Evolutionary conservation across 164 flowering plant species (phyloP).

Genomic region (Vitis rotundifolia): DNA sequence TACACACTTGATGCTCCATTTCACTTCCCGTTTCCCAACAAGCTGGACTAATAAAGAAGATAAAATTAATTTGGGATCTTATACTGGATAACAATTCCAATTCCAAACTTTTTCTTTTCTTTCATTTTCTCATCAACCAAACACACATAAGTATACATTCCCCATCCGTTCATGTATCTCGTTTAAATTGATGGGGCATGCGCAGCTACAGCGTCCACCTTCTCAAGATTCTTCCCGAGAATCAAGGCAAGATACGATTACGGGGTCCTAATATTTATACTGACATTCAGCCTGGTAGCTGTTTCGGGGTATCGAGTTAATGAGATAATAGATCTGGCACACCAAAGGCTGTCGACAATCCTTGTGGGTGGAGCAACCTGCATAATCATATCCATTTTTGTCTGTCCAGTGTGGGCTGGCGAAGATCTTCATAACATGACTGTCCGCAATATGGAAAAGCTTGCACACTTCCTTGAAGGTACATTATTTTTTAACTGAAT

Average conservation of each 20-base stretch:
- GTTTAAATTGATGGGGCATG: not conserved
- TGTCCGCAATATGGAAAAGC: slow-evolving; percentile 62
- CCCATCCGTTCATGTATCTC: not conserved
- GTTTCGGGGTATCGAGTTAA: slow-evolving; percentile 72
- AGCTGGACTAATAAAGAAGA: no score
- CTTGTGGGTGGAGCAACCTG: slow-evolving; percentile 58
- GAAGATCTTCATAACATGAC: slow-evolving; percentile 72
- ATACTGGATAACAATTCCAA: no score
- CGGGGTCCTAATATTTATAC: slow-evolving; percentile 68
- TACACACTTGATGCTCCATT: not conserved
- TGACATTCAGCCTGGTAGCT: slow-evolving; percentile 73
- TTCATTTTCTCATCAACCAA: no score
- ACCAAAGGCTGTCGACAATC: slow-evolving; percentile 63
- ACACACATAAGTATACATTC: no score
- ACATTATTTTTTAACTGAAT: not conserved
- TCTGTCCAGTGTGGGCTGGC: slow-evolving; percentile 92
- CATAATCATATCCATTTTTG: slow-evolving; percentile 45
- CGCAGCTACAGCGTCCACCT: slow-evolving; percentile 63
- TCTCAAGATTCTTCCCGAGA: slow-evolving; percentile 60
- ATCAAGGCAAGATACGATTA: slow-evolving; percentile 77
- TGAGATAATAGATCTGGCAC: slow-evolving; percentile 51
- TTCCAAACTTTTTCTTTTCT: no score
- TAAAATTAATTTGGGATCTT: no score
- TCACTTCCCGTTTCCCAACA: no score
- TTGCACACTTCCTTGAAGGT: slow-evolving; percentile 77